Percentiles rank a stretch among this genome's conserved stretches.
phyloP scores from a whole-genome alignment of 805 yeast species.

The Jamesozyma piceae region DNA sequence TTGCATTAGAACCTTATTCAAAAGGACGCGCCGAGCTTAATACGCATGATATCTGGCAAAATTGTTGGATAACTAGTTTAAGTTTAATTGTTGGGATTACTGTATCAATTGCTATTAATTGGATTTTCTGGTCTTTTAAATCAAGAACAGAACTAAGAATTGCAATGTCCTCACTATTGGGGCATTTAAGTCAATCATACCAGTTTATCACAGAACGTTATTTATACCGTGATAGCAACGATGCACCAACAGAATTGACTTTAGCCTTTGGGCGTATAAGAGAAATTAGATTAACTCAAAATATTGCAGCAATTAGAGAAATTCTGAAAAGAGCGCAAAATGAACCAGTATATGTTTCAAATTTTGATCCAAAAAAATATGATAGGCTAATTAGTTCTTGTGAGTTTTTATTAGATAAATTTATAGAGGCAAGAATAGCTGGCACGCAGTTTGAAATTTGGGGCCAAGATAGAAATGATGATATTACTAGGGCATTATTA shows the following conservation, averaged over 20 bases:
- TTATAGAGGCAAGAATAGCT: conserved; percentile 42
- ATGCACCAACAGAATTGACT: conserved; percentile 39
- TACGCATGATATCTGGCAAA: conserved; percentile 28
- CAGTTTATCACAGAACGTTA: conserved; percentile 41
- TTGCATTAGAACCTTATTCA: conserved; percentile 29
- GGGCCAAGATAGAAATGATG: conserved; percentile 34
- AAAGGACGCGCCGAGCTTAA: conserved; percentile 9
- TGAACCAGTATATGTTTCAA: conserved; percentile 32
- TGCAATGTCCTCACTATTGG: conserved; percentile 33
- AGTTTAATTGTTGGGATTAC: conserved; percentile 34
- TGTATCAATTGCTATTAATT: conserved; percentile 32
- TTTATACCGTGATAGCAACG: conserved; percentile 38
- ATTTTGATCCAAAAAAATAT: conserved; percentile 31
- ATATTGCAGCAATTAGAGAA: conserved; percentile 33
- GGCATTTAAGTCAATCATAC: conserved; percentile 38
- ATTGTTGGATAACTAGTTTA: conserved; percentile 35
- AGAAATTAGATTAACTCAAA: conserved; percentile 41
- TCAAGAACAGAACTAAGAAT: conserved; percentile 36
- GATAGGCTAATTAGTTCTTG: conserved; percentile 31
- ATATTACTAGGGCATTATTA: conserved; percentile 32
- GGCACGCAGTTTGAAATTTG: conserved; percentile 39
- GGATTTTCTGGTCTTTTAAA: conserved; percentile 42
- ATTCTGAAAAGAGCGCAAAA: conserved; percentile 30
- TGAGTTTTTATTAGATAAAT: conserved; percentile 33
- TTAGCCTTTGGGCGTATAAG: conserved; percentile 37